Evolutionary conservation across 495 filamentous ascomycete species (phyloP), one percentile per base, ranked within the genome.

Genomic region (Penicillium parvum): DNA sequence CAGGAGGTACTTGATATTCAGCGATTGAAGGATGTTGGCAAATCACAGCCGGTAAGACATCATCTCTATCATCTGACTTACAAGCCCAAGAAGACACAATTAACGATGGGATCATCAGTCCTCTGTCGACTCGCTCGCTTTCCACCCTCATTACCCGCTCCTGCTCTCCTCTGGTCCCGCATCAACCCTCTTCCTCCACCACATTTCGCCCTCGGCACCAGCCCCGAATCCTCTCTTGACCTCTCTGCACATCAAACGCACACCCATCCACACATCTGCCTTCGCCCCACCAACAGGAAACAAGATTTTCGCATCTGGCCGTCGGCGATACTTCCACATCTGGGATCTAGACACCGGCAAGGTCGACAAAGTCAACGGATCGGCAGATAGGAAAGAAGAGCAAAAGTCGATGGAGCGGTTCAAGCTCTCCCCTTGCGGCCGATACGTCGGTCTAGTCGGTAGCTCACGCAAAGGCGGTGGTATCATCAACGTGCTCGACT

Each of bases 381-480:
- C 69, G 17, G 53, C 66, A 8, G 69, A 72, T 51, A 86, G 94
- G 38, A 80, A 84, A 44, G 75, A 83, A 40, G 86, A 90, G 60
- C 92, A 96, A 58, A 83, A 77, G 34, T 86, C 78, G 38, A 96
- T 96, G 88, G 94, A 96, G 62, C 72, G 73, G 27, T 90, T 98
- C 70, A 86, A 85, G 52, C 68, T 88, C 28, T 88, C 84, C 28
- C 90, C 94, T 0, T 86, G 85, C 58, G 92, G 94, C 2, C 78
- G 82, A 17, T 90, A 86, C 64, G 76, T 97, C 65, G 91, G 81
- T 7, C 60, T 98, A 6, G 74, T 86, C 6, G 88, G 89, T 26
- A 79, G 82, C 0, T 74, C 78, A 8, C 78, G 79, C 54, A 95
- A 92, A 60, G 88, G 88, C 15, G 88, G 89, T 38, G 92, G 90